A percentile compares a stretch with the other conserved stretches of the same genome.
Conservation (phyloP, 345 rosid genomes). For the Arabidopsis arenosa region DNA sequence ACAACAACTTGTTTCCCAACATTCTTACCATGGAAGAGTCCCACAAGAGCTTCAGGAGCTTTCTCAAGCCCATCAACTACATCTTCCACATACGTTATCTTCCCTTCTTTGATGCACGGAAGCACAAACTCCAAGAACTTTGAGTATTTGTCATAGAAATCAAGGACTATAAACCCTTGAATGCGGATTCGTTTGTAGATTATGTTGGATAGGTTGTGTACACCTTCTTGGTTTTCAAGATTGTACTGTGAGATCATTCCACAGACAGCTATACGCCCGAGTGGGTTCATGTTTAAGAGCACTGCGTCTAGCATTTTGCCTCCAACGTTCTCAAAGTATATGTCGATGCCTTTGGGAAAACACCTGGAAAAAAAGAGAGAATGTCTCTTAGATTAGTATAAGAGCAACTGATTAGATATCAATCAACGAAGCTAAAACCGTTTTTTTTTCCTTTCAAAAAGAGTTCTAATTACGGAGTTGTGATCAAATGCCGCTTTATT, state of each 20-base stretch:
- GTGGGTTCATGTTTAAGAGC: conserved; percentile 54
- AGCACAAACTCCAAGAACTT: conserved; percentile 52
- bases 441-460: background rate
- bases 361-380: conserved; percentile 11
- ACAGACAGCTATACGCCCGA: conserved; percentile 51
- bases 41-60: conserved; percentile 57
- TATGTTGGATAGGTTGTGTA: conserved; percentile 38
- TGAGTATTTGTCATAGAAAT: conserved; percentile 52
- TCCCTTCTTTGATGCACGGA: conserved; percentile 53
- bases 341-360: conserved; percentile 57
- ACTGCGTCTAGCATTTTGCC: conserved; percentile 65
- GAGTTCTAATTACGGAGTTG: too few relatives aligned
- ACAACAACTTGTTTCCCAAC: conserved; percentile 63
- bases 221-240: conserved; percentile 51
- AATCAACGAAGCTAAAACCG: background rate
- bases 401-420: background rate
- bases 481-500: background rate
- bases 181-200: conserved; percentile 47
- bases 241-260: conserved; percentile 72
- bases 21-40: conserved; percentile 60
- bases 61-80: conserved; percentile 60
- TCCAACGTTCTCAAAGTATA: conserved; percentile 60
- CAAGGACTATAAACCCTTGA: conserved; percentile 49
- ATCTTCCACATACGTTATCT: conserved; percentile 64
- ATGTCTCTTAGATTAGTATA: background rate